Conservation (phyloP, 768 basidiomycete species). For the Trametes maxima region DNA sequence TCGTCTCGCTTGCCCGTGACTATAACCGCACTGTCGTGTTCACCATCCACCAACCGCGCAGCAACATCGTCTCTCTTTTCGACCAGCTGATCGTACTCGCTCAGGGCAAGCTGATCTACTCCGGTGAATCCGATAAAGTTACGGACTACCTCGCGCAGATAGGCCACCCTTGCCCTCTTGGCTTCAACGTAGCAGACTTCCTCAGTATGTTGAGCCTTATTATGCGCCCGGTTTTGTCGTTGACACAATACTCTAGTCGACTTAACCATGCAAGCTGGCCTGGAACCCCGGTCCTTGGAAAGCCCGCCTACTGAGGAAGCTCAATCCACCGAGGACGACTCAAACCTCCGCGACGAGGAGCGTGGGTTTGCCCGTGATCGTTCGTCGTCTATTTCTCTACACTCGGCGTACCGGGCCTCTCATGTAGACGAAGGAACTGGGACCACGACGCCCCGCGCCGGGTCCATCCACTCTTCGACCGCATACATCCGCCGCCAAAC, state of each 20-base stretch:
- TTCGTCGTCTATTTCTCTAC: slow-evolving; percentile 38
- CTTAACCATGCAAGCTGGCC: slow-evolving; percentile 46
- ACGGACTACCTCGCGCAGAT: slow-evolving; percentile 80
- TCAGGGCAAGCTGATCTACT: slow-evolving; percentile 81
- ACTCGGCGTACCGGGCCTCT: slow-evolving; percentile 37
- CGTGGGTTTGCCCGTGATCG: slow-evolving; percentile 45
- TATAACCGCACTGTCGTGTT: slow-evolving; percentile 96
- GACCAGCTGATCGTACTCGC: slow-evolving; percentile 89
- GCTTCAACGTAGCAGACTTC: slow-evolving; percentile 97
- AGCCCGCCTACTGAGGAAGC: slow-evolving; percentile 32
- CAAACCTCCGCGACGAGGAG: slow-evolving; percentile 69
- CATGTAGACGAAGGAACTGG: slow-evolving; percentile 42
- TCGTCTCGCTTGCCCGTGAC: slow-evolving; percentile 80
- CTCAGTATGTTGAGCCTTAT: slow-evolving; percentile 62
- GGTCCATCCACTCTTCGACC: slow-evolving; percentile 45
- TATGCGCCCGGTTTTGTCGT: background rate
- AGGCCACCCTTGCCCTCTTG: slow-evolving; percentile 84
- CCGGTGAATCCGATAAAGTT: slow-evolving; percentile 74
- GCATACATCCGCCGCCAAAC: slow-evolving; percentile 69
- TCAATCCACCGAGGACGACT: slow-evolving; percentile 39
- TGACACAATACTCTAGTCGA: slow-evolving; percentile 35
- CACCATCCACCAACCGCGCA: slow-evolving; percentile 97
- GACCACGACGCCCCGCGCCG: slow-evolving; percentile 50
- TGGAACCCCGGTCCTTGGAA: slow-evolving; percentile 39
- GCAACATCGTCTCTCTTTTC: slow-evolving; percentile 95